phyloP scores from a whole-genome alignment of 2,329 filamentous ascomycete genomes.

The Cercospora zeina region DNA sequence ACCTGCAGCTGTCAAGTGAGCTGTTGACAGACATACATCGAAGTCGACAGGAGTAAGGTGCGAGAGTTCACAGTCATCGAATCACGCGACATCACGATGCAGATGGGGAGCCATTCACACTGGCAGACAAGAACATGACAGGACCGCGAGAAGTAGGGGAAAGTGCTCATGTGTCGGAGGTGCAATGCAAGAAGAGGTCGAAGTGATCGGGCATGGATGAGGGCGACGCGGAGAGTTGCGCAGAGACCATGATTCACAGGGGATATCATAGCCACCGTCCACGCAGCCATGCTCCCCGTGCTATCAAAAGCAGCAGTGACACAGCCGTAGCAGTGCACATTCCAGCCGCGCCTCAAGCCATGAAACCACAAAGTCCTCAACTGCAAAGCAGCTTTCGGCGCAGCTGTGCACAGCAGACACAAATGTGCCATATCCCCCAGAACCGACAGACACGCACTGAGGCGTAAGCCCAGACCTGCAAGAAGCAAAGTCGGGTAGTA shows the following conservation, averaged over 20 bases:
- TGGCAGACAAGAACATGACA: no score
- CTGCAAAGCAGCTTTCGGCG: background rate
- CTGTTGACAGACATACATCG: no score
- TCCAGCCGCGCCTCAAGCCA: background rate
- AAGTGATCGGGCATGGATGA: background rate
- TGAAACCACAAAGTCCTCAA: background rate
- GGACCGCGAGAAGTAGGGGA: no score
- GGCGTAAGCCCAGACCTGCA: slow-evolving; percentile 10
- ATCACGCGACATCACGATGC: no score
- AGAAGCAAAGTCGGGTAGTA: slow-evolving; percentile 11
- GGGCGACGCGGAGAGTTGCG: background rate
- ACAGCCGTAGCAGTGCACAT: background rate
- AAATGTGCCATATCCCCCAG: slow-evolving; percentile 10
- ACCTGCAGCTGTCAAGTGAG: no score
- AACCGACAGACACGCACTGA: slow-evolving; percentile 13
- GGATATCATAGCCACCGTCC: background rate
- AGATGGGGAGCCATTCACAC: no score
- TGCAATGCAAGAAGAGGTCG: background rate
- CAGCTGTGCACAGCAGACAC: background rate
- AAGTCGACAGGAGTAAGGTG: no score
- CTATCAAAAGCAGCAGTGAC: background rate
- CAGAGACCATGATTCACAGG: background rate
- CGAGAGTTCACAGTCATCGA: no score
- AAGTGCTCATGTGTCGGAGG: background rate
- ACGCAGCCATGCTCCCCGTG: background rate